Base-by-base conservation (phyloP, 805 yeast species). In the Nakazawaea molendinolei region DNA sequence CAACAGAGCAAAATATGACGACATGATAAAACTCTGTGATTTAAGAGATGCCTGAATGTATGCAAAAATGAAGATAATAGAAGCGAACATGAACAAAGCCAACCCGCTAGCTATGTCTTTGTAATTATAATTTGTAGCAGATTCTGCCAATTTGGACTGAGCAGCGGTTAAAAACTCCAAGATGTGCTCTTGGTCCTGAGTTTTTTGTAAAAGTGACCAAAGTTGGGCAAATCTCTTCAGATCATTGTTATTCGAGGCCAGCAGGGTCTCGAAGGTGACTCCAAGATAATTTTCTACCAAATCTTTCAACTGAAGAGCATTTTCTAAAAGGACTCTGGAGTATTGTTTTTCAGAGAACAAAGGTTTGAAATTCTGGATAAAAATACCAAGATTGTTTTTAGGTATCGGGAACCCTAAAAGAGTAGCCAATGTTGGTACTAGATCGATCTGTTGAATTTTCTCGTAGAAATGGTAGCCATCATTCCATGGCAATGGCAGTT, bases 61-160 rank as follows among this genome's bases (percentile, higher is more conserved):
- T 22, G 47, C 38, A 0, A 41, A 23, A 15, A 61, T 28, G 0
- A 63, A 44, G 0, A 60, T 14, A 2, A 66, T 6, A 0, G 69
- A 48, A 1, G 69, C 45, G 0, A 56, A 8, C 0, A 50, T 36
- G 24, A 66, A 53, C 0, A 63, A 26, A 0, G 44, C 42, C 5
- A 75, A 41, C 1, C 78, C 79, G 2, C 35, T 26, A 12, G 48
- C 47, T 38, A 89, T 70, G 17, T 72, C 67, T 0, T 44, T 28
- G 36, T 79, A 69, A 32, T 78, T 69, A 53, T 92, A 92, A 45
- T 83, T 78, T 2, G 95, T 80, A 0, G 96, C 76, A 2, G 81
- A 61, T 18, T 63, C 61, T 3, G 80, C 69, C 21, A 84, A 55
- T 1, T 55, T 50, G 1, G 57, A 57, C 55, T 81, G 89, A 0